Conservation (phyloP, 2,329 filamentous ascomycete genomes). For the Ilyonectria sp. region DNA sequence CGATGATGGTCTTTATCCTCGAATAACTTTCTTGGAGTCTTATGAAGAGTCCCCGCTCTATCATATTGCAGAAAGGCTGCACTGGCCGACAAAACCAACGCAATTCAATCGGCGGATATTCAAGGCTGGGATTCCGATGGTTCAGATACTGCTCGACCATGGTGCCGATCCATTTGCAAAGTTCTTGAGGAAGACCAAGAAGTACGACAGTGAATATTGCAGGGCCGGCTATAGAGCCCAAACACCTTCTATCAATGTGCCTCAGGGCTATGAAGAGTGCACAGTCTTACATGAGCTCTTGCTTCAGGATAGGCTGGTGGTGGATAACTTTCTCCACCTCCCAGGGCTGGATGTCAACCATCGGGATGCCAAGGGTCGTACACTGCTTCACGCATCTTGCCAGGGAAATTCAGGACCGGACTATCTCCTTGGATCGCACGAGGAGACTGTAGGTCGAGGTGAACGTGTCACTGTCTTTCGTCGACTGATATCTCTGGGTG, state of each 20-base stretch:
- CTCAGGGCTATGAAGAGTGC: constrained; percentile 24
- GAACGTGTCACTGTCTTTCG: constrained; percentile 32
- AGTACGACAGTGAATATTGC: too few species aligned
- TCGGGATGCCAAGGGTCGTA: constrained; percentile 45
- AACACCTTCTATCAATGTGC: not conserved
- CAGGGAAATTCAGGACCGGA: constrained; percentile 20
- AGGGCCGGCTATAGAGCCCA: not conserved
- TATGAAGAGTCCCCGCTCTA: constrained; percentile 32
- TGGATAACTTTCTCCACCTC: constrained; percentile 37
- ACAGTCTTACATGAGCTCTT: constrained; percentile 45
- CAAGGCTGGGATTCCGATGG: not conserved
- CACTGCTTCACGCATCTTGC: constrained; percentile 47
- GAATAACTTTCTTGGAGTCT: not conserved
- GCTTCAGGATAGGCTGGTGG: constrained; percentile 1
- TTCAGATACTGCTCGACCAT: constrained; percentile 40
- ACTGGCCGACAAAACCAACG: not conserved
- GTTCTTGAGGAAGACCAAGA: constrained; percentile 7
- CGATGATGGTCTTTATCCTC: too few species aligned
- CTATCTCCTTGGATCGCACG: not conserved
- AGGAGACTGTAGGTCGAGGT: not conserved
- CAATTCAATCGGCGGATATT: too few species aligned
- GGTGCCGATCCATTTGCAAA: constrained; percentile 47
- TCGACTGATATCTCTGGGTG: constrained; percentile 41
- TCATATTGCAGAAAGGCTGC: constrained; percentile 8
- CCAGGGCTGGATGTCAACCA: constrained; percentile 42